A percentile compares a stretch with the other conserved stretches of the same genome.
phyloP scores from a whole-genome alignment of 305 asterid species.

The Fraxinus dipetala region DNA sequence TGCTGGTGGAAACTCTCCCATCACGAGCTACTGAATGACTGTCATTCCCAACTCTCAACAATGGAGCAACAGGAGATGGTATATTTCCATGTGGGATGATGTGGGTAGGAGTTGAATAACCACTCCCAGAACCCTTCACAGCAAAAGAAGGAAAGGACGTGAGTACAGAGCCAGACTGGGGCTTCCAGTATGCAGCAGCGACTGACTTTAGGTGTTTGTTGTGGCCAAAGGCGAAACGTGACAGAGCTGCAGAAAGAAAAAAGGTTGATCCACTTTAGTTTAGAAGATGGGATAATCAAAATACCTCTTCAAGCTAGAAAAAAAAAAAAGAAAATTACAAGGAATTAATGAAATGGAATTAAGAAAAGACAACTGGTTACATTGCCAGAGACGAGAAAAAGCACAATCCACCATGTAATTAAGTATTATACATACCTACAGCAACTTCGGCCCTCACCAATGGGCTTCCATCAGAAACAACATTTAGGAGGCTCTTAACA shows the following conservation, averaged over 20 bases:
- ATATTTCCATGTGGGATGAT: conserved; percentile 67
- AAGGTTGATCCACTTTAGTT: neutral
- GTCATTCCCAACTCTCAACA: conserved; percentile 63
- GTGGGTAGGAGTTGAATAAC: conserved; percentile 81
- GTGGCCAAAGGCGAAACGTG: conserved; percentile 57
- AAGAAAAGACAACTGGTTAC: neutral
- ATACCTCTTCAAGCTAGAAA: neutral
- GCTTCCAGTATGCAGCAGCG: conserved; percentile 89
- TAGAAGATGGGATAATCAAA: neutral
- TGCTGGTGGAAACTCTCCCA: conserved; percentile 78
- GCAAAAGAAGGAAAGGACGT: conserved; percentile 81
- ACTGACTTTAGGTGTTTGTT: conserved; percentile 70
- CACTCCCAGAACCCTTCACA: conserved; percentile 71
- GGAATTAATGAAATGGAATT: conserved; percentile 3
- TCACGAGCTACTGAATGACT: conserved; percentile 59
- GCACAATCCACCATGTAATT: neutral
- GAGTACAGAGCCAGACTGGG: conserved; percentile 71
- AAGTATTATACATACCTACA: conserved; percentile 57
- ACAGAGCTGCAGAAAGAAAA: conserved; percentile 63
- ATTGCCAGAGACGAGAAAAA: neutral
- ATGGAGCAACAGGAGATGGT: conserved; percentile 64
- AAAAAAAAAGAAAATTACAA: neutral
- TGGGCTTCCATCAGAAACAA: conserved; percentile 95
- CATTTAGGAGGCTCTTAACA: conserved; percentile 69
- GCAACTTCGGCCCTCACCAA: conserved; percentile 97